Conservation (phyloP, 2,329 filamentous ascomycete species). For the Metarhizium brunneum region DNA sequence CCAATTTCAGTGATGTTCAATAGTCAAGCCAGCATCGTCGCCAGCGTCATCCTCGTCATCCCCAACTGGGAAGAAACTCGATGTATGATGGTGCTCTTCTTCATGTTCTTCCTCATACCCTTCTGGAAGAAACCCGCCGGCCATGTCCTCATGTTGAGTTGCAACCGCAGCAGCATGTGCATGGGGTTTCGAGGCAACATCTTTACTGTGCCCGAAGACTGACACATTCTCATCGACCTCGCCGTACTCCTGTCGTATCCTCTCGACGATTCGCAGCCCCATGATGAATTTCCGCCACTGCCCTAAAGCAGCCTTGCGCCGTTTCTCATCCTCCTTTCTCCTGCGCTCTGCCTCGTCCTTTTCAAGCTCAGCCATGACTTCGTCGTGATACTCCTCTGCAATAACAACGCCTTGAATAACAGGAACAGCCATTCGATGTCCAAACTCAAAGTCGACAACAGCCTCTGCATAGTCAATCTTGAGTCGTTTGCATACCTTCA, state of each 20-base stretch:
- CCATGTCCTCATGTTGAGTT: conserved; percentile 39
- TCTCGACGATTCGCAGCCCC: conserved; percentile 72
- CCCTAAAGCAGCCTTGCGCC: conserved; percentile 60
- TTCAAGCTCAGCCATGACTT: conserved; percentile 69
- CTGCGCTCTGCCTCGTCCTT: conserved; percentile 66
- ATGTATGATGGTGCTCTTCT: conserved; percentile 25
- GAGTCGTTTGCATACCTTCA: conserved; percentile 73
- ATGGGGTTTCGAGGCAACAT: conserved; percentile 6
- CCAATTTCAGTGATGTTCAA: conserved; percentile 18
- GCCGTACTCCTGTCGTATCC: conserved; percentile 69
- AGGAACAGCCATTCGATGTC: conserved; percentile 86
- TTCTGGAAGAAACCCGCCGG: conserved; percentile 52
- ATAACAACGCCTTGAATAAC: conserved; percentile 86
- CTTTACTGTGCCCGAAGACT: conserved; percentile 41
- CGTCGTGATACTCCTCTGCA: conserved; percentile 66
- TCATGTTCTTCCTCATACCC: conserved; percentile 41
- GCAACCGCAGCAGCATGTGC: conserved; percentile 13
- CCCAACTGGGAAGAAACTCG: conserved; percentile 38
- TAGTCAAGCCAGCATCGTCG: conserved; percentile 22
- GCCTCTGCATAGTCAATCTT: conserved; percentile 88
- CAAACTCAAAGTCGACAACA: conserved; percentile 94
- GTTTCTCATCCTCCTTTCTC: conserved; percentile 76
- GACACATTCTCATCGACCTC: conserved; percentile 44
- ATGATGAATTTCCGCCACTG: conserved; percentile 84
- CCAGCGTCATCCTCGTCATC: conserved; percentile 33